These are phyloP conservation scores for Ophiostoma triangulosporum DNA, from an alignment of 2,329 filamentous ascomycete genomes.

Conservation along the genomic window DNA sequence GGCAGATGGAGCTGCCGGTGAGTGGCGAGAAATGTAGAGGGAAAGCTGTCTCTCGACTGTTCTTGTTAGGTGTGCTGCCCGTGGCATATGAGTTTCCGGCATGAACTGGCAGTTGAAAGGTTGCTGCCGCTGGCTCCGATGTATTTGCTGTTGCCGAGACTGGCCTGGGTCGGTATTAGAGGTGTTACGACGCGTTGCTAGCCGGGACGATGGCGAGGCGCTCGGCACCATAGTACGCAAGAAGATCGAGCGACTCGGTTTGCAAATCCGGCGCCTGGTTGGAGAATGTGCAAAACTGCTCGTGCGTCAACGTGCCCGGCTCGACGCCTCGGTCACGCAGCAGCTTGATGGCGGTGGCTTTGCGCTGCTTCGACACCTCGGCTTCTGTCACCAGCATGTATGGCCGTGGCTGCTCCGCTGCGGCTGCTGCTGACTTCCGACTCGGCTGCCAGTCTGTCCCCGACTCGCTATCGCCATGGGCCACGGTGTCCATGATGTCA, in stretches of 20 bases:
- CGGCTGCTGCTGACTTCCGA: neutral
- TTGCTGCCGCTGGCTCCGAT: constrained; percentile 16
- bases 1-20: too few relatives aligned
- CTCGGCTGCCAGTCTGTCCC: constrained; percentile 2
- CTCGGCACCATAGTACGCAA: constrained; percentile 44
- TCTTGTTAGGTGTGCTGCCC: too few relatives aligned
- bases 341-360: constrained; percentile 25
- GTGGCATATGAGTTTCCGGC: too few relatives aligned
- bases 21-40: too few relatives aligned
- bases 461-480: neutral
- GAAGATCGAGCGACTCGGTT: constrained; percentile 39
- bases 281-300: constrained; percentile 46
- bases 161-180: constrained; percentile 16
- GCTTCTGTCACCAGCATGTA: constrained; percentile 10
- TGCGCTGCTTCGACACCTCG: constrained; percentile 4
- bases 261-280: constrained; percentile 46
- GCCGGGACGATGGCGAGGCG: constrained; percentile 44
- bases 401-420: neutral
- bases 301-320: constrained; percentile 35
- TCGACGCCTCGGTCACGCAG: constrained; percentile 35
- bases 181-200: constrained; percentile 22
- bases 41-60: too few relatives aligned
- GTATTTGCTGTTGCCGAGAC: constrained; percentile 16
- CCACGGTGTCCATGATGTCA: constrained; percentile 4
- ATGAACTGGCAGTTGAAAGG: too few relatives aligned